Evolutionary conservation across 176 grass and related monocot genomes (phyloP), one percentile per base, ranked within the genome.

Genomic region (Musa beccarii): DNA sequence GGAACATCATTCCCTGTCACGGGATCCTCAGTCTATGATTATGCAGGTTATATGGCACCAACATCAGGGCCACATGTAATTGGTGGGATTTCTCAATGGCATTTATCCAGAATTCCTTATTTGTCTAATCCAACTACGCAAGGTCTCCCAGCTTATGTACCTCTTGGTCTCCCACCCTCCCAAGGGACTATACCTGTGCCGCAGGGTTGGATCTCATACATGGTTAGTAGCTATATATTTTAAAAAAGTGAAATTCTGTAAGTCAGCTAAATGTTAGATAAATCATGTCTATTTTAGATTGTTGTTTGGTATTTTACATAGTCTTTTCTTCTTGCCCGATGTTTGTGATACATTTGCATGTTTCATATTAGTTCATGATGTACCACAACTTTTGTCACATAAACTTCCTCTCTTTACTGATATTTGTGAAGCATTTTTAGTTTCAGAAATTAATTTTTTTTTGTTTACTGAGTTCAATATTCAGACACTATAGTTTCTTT

Each of bases 31-130:
- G 1, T 21, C 22, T 80, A 73, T 64, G 78, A 69, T 53, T 73
- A 56, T 80, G 25, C 78, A 8, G 53, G 52, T 72, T 63, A 28
- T 24, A 26, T 59, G 13, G 53, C 66, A 59, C 28, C 78, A 52
- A 43, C 68, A 52, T 72, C 78, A 52, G 56, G 49, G 8, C 49
- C 69, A 72, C 68, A 55, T 63, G 59, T 73, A 63, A 63, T 73
- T 62, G 21, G 20, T 71, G 77, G 77, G 22, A 23, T 71, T 52
- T 63, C 78, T 19, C 11, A 55, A 28, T 80, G 68, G 68, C 55
- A n/a, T 72, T 80, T 52, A 24, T 73, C 78, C 73, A 72, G 78
- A 80, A 63, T 12, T 52, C 66, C 78, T 73, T 80, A 73, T 28
- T 54, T 79, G 54, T 71, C 77, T 20, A 49, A 0, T 69, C 52